Evolutionary conservation across 2,329 filamentous ascomycete species (phyloP).

Genomic region (Apiospora phragmitis): DNA sequence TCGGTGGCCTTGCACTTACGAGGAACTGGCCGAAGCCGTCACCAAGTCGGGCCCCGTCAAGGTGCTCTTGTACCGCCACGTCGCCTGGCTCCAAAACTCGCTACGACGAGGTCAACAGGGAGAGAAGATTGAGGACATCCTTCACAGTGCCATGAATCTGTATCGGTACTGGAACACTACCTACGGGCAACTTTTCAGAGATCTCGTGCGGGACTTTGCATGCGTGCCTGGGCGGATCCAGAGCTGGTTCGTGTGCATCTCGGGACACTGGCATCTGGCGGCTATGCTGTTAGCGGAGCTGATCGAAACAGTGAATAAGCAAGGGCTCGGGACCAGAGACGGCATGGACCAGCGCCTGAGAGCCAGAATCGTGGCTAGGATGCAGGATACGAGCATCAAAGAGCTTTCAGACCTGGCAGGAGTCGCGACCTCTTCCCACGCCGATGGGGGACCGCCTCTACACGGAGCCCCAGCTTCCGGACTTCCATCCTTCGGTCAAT

Average conservation of each 20-base stretch:
- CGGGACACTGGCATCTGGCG: conserved; percentile 59
- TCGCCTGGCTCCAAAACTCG: conserved; percentile 55
- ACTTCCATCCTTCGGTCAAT: conserved; percentile 54
- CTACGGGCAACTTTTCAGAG: neutral
- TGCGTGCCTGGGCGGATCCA: conserved; percentile 53
- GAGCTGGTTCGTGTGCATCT: conserved; percentile 60
- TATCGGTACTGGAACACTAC: neutral
- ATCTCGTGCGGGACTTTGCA: conserved; percentile 39
- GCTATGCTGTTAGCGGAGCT: conserved; percentile 55
- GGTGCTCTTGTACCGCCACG: conserved; percentile 57
- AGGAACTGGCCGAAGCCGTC: conserved; percentile 49
- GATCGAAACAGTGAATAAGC: conserved; percentile 37
- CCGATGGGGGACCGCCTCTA: neutral
- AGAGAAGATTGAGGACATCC: conserved; percentile 46
- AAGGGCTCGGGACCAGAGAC: neutral
- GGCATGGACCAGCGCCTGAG: neutral
- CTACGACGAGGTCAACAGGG: conserved; percentile 39
- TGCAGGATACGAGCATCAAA: neutral
- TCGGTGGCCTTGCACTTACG: conserved; percentile 56
- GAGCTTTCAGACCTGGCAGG: neutral
- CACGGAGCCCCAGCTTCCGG: conserved; percentile 30
- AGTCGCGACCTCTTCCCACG: neutral
- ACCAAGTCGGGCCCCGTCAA: conserved; percentile 58
- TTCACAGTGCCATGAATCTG: conserved; percentile 25
- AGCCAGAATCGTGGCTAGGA: neutral